Percentiles rank a stretch among this genome's conserved stretches.
These are phyloP conservation scores for Pseudozyma sp. DNA, from an alignment of 1,284 basidiomycete genomes.

Conservation along the genomic window DNA sequence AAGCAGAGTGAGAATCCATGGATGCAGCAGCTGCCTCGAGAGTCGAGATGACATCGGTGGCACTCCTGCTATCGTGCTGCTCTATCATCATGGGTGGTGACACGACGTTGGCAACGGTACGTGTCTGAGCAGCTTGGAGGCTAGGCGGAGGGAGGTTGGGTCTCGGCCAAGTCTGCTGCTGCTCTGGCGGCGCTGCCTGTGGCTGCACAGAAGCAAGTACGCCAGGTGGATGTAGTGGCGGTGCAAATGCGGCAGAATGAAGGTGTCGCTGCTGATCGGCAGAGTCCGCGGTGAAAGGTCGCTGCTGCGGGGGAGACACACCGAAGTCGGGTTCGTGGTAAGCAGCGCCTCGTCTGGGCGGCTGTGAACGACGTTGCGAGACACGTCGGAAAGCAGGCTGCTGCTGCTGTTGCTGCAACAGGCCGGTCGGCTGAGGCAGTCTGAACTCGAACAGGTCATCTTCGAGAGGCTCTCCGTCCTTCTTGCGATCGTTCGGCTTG, in stretches of 20 bases:
- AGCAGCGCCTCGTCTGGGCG: background rate
- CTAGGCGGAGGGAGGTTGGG: background rate
- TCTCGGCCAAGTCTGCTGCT: conserved; percentile 2
- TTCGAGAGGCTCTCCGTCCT: conserved; percentile 52
- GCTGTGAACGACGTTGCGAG: conserved; percentile 9
- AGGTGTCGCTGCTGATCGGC: background rate
- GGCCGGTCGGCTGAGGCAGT: conserved; percentile 28
- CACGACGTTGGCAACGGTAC: background rate
- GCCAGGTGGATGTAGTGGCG: background rate
- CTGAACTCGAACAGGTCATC: conserved; percentile 39
- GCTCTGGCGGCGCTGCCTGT: conserved; percentile 2
- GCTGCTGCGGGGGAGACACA: conserved; percentile 2
- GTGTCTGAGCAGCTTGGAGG: background rate
- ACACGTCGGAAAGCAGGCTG: background rate
- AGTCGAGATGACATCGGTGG: conserved; percentile 20
- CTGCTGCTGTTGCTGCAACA: conserved; percentile 10
- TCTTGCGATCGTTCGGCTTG: conserved; percentile 47
- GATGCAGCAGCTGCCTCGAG: conserved; percentile 34
- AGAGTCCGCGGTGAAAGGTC: background rate
- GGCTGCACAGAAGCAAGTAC: background rate
- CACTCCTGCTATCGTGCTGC: background rate
- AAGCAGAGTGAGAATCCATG: conserved; percentile 16
- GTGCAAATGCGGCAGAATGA: conserved; percentile 9
- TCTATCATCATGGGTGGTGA: background rate
- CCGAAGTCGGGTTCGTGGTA: background rate